Evolutionary conservation across 371 early-diverging fungal species (phyloP), one percentile per base, ranked within the genome.

Genomic region (Mitosporidium daphniae): DNA sequence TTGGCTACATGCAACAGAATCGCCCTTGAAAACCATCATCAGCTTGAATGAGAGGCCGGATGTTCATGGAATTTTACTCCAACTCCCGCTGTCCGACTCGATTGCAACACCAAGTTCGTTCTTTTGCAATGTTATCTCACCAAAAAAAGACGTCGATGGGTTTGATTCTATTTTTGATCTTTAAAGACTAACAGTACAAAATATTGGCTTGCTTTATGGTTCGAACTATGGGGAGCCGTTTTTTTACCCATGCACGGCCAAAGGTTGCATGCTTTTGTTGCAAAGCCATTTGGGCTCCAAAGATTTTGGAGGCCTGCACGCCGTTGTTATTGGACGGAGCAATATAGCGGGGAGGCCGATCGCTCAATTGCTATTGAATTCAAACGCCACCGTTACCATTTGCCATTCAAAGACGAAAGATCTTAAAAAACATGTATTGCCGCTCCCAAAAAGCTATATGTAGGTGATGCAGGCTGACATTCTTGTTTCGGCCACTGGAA

Each of bases 141-240:
- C 56, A 4, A 42, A 51, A 35, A 86, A 80, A 44, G 86, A 86
- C 42, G 80, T 86, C 5, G 86, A 86, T 44, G 86, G 86, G 54
- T 62, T 53, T 31, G 36, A 28, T 1, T 16, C 10, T 3, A 21
- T 6, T 16, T 11, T 1, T 4, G 2, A 9, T 9, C 8, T 37
- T 13, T 7, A 27, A 27, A 17, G n/a, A 8, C 5, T 1, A 13
- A 16, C 5, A 25, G n/a, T 2, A 31, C 3, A 29, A 14, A n/a
- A 1, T 24, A 23, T 16, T 2, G 14, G 15, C 25, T 10, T 39
- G 14, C 70, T 80, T 45, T 74, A 75, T 40, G 55, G 69, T 7
- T 35, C 51, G 26, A 77, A 86, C 49, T 68, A 74, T 33, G 89
- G 89, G 12, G 50, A 57, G 17, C 55, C 78, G 15, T 39, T 56